Conservation (phyloP, 1,139 yeast genomes). For the Petasospora rhodanensis region DNA sequence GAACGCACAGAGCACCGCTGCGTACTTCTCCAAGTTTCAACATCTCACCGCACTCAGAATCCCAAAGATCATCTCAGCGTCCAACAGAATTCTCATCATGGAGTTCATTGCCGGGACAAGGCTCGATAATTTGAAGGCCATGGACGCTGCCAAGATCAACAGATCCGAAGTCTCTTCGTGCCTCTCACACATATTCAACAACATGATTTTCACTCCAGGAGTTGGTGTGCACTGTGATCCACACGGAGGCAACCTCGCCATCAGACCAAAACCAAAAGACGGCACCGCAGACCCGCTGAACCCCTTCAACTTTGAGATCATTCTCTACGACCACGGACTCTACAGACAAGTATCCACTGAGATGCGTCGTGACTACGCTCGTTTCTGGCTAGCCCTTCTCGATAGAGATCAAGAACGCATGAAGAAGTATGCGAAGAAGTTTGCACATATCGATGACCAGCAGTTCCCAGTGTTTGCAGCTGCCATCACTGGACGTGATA, state of each 20-base stretch:
- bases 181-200: conserved; percentile 83
- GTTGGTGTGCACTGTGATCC: conserved; percentile 97
- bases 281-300: conserved; percentile 31
- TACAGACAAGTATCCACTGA: conserved; percentile 79
- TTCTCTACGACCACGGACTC: conserved; percentile 91
- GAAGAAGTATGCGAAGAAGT: conserved; percentile 66
- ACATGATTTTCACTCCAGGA: conserved; percentile 91
- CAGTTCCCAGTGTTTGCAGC: conserved; percentile 84
- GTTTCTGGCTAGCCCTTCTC: conserved; percentile 86
- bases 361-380: conserved; percentile 79
- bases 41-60: conserved; percentile 70
- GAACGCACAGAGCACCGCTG: conserved; percentile 67
- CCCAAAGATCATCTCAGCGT: conserved; percentile 67
- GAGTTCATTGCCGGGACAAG: conserved; percentile 82
- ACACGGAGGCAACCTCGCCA: conserved; percentile 94
- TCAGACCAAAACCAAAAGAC: conserved; percentile 40
- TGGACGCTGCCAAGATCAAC: conserved; percentile 60
- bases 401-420: conserved; percentile 63
- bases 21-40: conserved; percentile 56
- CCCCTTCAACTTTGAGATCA: conserved; percentile 82
- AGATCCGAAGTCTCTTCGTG: conserved; percentile 80
- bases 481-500: conserved; percentile 90
- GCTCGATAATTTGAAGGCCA: conserved; percentile 67
- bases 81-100: conserved; percentile 76
- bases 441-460: conserved; percentile 78